These are phyloP conservation scores for Elaeis guineensis DNA, from an alignment of 176 grass and related monocot species.

Conservation along the genomic window DNA sequence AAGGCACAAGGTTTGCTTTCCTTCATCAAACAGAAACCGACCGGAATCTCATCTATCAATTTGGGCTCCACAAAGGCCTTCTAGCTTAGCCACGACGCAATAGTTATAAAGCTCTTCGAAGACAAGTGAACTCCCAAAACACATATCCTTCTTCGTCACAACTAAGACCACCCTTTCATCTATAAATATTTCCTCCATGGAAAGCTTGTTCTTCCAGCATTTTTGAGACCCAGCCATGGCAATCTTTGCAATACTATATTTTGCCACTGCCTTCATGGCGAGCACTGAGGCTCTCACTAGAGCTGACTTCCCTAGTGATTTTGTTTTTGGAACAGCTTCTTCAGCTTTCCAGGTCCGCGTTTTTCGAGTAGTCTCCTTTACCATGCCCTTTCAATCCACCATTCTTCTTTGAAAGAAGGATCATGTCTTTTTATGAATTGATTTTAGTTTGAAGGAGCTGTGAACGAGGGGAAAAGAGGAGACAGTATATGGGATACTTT, in stretches of 20 bases:
- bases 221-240: constrained; percentile 30
- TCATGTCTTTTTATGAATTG: constrained; percentile 6
- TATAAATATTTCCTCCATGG: too few species aligned
- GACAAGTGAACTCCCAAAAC: background rate
- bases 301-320: constrained; percentile 76
- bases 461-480: constrained; percentile 68
- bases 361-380: background rate
- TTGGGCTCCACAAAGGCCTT: background rate
- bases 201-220: constrained; percentile 3
- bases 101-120: background rate
- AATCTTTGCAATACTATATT: constrained; percentile 28
- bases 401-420: too few species aligned
- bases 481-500: constrained; percentile 92
- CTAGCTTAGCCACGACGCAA: background rate
- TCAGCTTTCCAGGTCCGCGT: constrained; percentile 74
- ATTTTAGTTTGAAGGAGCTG: constrained; percentile 83
- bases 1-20: constrained; percentile 1
- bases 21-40: background rate
- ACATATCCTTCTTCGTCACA: background rate
- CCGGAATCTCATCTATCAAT: too few species aligned
- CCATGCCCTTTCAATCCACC: background rate
- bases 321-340: constrained; percentile 91
- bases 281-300: constrained; percentile 50
- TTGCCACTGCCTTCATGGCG: constrained; percentile 39
- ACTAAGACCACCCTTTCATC: too few species aligned